Evolutionary conservation across 2,329 filamentous ascomycete species (phyloP), one percentile per base, ranked within the genome.

Genomic region (Epichloe aotearoae): DNA sequence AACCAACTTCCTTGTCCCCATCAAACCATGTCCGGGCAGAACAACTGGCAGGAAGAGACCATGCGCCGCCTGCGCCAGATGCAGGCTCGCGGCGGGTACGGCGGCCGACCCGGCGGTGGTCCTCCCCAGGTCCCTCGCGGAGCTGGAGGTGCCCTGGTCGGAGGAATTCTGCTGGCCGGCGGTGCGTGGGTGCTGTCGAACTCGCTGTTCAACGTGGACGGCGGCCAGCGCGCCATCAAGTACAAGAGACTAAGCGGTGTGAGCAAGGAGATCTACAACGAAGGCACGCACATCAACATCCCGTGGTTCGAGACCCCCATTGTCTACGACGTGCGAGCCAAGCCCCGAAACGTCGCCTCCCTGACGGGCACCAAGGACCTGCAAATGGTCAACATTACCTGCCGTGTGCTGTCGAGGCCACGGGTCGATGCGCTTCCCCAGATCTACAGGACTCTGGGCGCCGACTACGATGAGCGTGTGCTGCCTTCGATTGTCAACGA

Each of bases 351-450:
- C 64, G 90, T 98, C 61, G 86, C 93, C 58, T 97, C 93, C 93
- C 80, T 98, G 58, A 98, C 93, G 53, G 93, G 93, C 61, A 98
- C 93, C 65, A 98, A 98, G 77, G 93, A 98, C 72, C 74, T 98
- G 71, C 93, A 98, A 76, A 98, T 98, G 93, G 93, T 97, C 66
- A 98, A 98, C 80, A 97, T 98, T 67, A 98, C 91, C 65, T 98
- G 93, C 72, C 91, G 93, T 87, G 93, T 98, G 53, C 86, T 98
- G 49, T 96, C 91, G 53, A 79, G 89, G 61, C 93, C 93, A 51
- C 82, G 89, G 52, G 75, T 98, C 63, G 82, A 87, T 58, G 86
- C 90, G 34, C 81, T 98, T 41, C 93, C 93, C 17, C 88, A 95
- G 72, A 98, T 98, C 64, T 98, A 97, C 78, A 80, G 93, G 58